phyloP scores from a whole-genome alignment of 345 rosid species.

The Ceriops decandra region DNA sequence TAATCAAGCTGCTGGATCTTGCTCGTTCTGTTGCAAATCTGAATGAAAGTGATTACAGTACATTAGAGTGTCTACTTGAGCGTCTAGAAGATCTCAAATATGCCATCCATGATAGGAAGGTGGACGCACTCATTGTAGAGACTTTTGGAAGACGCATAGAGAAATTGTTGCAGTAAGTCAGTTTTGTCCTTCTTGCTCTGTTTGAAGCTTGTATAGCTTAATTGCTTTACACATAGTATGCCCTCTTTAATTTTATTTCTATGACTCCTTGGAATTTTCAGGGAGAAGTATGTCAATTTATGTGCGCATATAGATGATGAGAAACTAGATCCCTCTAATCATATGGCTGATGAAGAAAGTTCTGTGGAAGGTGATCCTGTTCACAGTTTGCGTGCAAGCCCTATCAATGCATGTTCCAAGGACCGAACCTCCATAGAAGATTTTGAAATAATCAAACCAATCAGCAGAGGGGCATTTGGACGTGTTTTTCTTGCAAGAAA shows the following conservation, averaged over 20 bases:
- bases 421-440: slow-evolving; percentile 98
- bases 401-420: slow-evolving; percentile 68
- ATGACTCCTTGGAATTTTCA: slow-evolving; percentile 28
- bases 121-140: slow-evolving; percentile 92
- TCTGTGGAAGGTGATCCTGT: slow-evolving; percentile 70
- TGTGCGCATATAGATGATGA: slow-evolving; percentile 90
- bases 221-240: slow-evolving; percentile 3
- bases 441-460: slow-evolving; percentile 96
- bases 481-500: slow-evolving; percentile 90
- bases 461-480: slow-evolving; percentile 96
- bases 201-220: not conserved
- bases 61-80: slow-evolving; percentile 72
- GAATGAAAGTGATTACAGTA: slow-evolving; percentile 57
- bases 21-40: slow-evolving; percentile 72
- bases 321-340: slow-evolving; percentile 55
- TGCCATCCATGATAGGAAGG: slow-evolving; percentile 88
- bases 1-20: slow-evolving; percentile 67
- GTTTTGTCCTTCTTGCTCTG: not conserved
- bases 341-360: slow-evolving; percentile 73
- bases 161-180: slow-evolving; percentile 81
- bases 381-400: slow-evolving; percentile 82
- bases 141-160: slow-evolving; percentile 96
- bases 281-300: slow-evolving; percentile 85
- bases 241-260: slow-evolving; percentile 3
- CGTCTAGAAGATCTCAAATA: slow-evolving; percentile 80